Evolutionary conservation across 2,329 filamentous ascomycete genomes (phyloP).

Genomic region (Xylariaceae sp.): DNA sequence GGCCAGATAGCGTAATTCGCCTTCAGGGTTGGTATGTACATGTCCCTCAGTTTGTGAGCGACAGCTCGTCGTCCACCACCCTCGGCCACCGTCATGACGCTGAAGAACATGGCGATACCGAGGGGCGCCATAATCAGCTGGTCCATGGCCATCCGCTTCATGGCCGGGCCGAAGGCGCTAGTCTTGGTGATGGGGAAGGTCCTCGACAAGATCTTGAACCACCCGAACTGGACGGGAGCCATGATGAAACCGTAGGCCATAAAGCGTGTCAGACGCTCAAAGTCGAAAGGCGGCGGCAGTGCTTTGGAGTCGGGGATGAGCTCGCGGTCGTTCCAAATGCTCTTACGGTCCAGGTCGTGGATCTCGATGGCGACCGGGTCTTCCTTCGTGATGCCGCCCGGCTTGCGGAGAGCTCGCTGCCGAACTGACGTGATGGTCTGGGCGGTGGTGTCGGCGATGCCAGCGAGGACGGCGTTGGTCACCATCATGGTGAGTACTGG

Average conservation of each 20-base stretch:
- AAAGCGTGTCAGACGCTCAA: slow-evolving; percentile 87
- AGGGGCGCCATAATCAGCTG: slow-evolving; percentile 90
- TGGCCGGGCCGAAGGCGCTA: slow-evolving; percentile 63
- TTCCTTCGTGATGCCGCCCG: slow-evolving; percentile 47
- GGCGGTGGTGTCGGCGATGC: slow-evolving; percentile 92
- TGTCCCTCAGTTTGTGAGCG: slow-evolving; percentile 77
- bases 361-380: slow-evolving; percentile 81
- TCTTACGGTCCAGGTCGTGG: slow-evolving; percentile 76
- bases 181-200: slow-evolving; percentile 80
- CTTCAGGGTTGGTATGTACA: slow-evolving; percentile 90
- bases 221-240: slow-evolving; percentile 91
- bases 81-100: slow-evolving; percentile 92
- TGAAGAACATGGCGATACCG: slow-evolving; percentile 83
- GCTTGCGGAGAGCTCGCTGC: slow-evolving; percentile 56
- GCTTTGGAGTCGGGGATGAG: slow-evolving; percentile 56
- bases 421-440: slow-evolving; percentile 85
- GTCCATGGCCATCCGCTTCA: slow-evolving; percentile 88
- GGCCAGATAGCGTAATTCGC: slow-evolving; percentile 96
- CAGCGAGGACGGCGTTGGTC: slow-evolving; percentile 91
- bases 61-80: slow-evolving; percentile 79
- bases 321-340: slow-evolving; percentile 57
- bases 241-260: slow-evolving; percentile 97
- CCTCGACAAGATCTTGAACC: slow-evolving; percentile 80
- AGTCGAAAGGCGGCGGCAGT: slow-evolving; percentile 82
- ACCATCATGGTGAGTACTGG: slow-evolving; percentile 96